phyloP scores from a whole-genome alignment of 805 yeast genomes.

The Sungouiella blattae region DNA sequence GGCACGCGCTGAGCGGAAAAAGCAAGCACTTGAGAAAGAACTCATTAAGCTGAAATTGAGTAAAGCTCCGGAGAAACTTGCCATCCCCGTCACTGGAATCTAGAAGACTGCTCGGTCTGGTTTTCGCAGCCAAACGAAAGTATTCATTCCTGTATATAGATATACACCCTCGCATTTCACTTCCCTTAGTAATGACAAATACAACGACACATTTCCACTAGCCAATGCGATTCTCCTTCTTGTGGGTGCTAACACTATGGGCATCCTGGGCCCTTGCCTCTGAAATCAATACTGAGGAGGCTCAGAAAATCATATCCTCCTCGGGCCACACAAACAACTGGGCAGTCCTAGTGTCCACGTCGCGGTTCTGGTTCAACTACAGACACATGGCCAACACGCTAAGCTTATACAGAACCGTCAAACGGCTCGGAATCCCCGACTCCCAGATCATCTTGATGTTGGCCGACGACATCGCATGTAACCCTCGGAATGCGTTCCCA shows the following conservation, averaged over 20 bases:
- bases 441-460: slow-evolving; percentile 95
- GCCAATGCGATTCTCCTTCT: no score
- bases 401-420: slow-evolving; percentile 92
- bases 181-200: no score
- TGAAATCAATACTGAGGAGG: slow-evolving; percentile 16
- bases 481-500: slow-evolving; percentile 92
- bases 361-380: slow-evolving; percentile 97
- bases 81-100: no score
- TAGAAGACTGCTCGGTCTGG: no score
- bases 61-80: no score
- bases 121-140: no score
- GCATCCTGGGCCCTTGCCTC: slow-evolving; percentile 3
- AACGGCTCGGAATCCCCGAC: slow-evolving; percentile 94
- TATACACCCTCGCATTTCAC: no score
- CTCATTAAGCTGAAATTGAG: slow-evolving; percentile 1
- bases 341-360: slow-evolving; percentile 93
- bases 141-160: no score
- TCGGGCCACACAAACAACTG: slow-evolving; percentile 62
- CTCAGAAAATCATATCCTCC: slow-evolving; percentile 24
- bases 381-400: slow-evolving; percentile 96
- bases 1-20: slow-evolving; percentile 1
- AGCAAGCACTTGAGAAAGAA: not conserved
- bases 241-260: no score
- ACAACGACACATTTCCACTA: no score
- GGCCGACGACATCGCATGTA: slow-evolving; percentile 96